Evolutionary conservation across 163 green algal species (phyloP).

Genomic region (Picocystis sp.): DNA sequence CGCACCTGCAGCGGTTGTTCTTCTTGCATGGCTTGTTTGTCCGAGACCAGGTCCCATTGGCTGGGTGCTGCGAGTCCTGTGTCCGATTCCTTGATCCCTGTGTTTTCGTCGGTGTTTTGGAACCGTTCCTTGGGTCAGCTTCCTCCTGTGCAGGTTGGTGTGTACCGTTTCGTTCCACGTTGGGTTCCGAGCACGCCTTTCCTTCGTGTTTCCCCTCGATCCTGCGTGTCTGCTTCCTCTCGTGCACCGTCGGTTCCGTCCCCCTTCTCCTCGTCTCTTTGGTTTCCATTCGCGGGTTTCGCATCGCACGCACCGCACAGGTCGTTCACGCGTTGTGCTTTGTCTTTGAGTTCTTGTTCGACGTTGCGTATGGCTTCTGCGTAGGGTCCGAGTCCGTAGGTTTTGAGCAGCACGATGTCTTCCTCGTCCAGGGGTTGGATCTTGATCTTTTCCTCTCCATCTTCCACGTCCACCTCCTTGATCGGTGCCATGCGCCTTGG

Average conservation of each 20-base stretch:
- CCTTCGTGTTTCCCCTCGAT: no score
- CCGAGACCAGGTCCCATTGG: constrained; percentile 92
- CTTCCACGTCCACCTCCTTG: neutral
- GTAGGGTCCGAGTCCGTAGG: constrained; percentile 79
- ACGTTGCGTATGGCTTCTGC: constrained; percentile 63
- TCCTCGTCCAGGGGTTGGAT: constrained; percentile 76
- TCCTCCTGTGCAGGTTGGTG: no score
- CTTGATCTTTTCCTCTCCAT: constrained; percentile 45
- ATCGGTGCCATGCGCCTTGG: neutral
- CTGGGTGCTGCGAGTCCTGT: constrained; percentile 86
- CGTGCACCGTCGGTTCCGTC: no score
- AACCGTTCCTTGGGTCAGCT: no score
- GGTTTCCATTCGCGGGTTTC: no score
- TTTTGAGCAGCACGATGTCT: constrained; percentile 88
- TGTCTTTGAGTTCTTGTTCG: constrained; percentile 83
- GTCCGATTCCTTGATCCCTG: constrained; percentile 92
- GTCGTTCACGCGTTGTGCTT: constrained; percentile 78
- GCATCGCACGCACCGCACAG: constrained; percentile 43
- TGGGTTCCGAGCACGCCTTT: no score
- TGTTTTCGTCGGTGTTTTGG: neutral
- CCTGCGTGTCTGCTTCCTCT: no score
- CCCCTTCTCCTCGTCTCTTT: no score
- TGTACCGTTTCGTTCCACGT: no score
- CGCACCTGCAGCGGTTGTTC: constrained; percentile 81
- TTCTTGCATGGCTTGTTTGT: constrained; percentile 98